A percentile compares a stretch with the other conserved stretches of the same genome.
Evolutionary conservation across 352 stramenopile species (phyloP).

Genomic region (Phytopythium ostracodes): DNA sequence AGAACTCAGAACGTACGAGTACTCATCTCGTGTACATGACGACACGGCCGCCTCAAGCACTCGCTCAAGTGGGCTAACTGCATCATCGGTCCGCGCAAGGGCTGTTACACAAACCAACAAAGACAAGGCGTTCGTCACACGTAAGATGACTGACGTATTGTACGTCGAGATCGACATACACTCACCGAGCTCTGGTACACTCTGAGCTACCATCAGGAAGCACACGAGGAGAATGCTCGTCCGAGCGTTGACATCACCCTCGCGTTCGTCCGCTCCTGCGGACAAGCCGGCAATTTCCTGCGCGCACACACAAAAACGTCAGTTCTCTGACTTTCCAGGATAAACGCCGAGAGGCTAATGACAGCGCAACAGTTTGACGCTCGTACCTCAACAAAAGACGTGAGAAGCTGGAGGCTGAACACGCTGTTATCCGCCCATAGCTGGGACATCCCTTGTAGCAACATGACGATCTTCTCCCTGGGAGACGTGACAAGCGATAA

Average conservation of each 20-base stretch:
- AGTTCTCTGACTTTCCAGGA: not conserved
- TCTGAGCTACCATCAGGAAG: constrained; percentile 56
- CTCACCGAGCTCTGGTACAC: constrained; percentile 41
- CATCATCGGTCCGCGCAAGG: not conserved
- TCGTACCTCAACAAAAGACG: constrained; percentile 57
- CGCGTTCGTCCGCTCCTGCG: constrained; percentile 17
- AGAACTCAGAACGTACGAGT: constrained; percentile 1
- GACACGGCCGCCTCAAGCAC: not conserved
- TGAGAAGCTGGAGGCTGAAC: constrained; percentile 59
- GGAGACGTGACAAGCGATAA: not conserved
- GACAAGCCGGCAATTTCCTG: constrained; percentile 46
- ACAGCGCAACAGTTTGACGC: too few species aligned
- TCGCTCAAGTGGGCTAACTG: not conserved
- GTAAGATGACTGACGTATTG: not conserved
- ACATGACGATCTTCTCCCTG: constrained; percentile 44
- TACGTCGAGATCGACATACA: constrained; percentile 1
- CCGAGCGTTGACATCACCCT: constrained; percentile 24
- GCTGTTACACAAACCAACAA: not conserved
- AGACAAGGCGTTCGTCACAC: not conserved
- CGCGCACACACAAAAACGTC: not conserved
- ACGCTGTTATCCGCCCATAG: constrained; percentile 71
- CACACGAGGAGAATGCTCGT: constrained; percentile 39
- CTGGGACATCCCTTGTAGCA: constrained; percentile 41
- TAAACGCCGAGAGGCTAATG: too few species aligned
- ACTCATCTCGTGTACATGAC: not conserved